Evolutionary conservation across 139 green algal species (phyloP), one percentile per base, ranked within the genome.

Genomic region (Auxenochlorella protothecoides): DNA sequence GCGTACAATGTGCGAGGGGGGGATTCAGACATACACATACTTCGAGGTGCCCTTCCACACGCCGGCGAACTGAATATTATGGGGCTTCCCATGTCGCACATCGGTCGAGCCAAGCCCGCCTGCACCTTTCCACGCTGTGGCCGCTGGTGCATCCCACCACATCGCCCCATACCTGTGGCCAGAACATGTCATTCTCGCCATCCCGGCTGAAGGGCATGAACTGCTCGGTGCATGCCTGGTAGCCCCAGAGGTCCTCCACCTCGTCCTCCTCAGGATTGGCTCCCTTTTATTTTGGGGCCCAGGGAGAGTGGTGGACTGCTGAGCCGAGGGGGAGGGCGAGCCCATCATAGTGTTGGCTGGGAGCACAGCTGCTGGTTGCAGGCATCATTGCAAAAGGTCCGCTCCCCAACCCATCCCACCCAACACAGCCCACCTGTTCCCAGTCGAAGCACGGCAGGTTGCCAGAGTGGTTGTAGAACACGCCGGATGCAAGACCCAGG

Each of bases 381-480:
- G 27, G 51, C 63, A 44, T 44, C 27, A 44, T 44, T 44, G 27
- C 27, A 44, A 44, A 44, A 44, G 27, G 27, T 44, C 27, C 27
- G 27, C 27, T 44, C 27, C 27, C 27, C 27, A 44, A 44, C 27
- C 27, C 0, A 44, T 44, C 27, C 27, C 27, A 44, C 27, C 27
- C 27, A 44, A 44, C 27, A 44, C 27, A 44, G n/a, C 15, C 27
- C 63, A 62, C 67, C 60, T 74, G 59, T 55, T 77, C 66, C 69
- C 73, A 84, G 68, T 90, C 81, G 57, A 89, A 85, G 77, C 89
- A 95, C 2, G 56, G 55, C 52, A 86, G 44, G 53, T 72, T 60
- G 10, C 66, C 55, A 4, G 72, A 87, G 81, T 90, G 86, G 83
- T 96, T 96, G 86, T 92, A 95, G 55, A 88, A 91, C 8, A 93